Evolutionary conservation across 345 rosid genomes (phyloP).

Genomic region (Arabidopsis arenosa): DNA sequence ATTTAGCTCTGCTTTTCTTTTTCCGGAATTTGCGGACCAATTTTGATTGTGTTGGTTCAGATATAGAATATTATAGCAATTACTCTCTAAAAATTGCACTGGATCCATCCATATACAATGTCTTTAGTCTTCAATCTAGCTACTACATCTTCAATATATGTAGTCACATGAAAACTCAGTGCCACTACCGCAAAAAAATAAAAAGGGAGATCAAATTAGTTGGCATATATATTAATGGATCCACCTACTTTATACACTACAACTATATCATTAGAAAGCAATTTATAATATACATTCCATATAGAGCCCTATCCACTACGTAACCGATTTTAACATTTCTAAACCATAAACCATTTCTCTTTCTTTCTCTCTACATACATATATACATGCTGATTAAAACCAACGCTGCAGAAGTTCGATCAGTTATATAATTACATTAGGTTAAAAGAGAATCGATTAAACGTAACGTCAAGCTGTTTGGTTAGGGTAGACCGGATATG

Average conservation of each 20-base stretch:
- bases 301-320: slow-evolving; percentile 24
- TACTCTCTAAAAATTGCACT: background rate
- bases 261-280: slow-evolving; percentile 13
- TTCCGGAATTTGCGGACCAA: background rate
- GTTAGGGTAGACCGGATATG: slow-evolving; percentile 16
- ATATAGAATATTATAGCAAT: no score
- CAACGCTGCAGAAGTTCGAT: background rate
- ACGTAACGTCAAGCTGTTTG: background rate
- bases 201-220: background rate
- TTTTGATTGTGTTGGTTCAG: background rate
- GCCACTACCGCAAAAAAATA: slow-evolving; percentile 1
- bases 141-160: slow-evolving; percentile 8
- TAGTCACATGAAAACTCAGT: slow-evolving; percentile 40
- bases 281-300: slow-evolving; percentile 27
- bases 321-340: background rate
- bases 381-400: background rate
- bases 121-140: background rate
- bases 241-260: slow-evolving; percentile 19
- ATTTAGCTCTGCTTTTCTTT: background rate
- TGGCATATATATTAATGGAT: slow-evolving; percentile 26
- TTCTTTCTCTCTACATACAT: background rate
- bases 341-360: background rate
- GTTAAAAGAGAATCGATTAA: background rate
- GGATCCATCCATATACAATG: background rate
- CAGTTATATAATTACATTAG: background rate